phyloP scores from a whole-genome alignment of 176 grass and related monocot species.

The Chloris gayana region DNA sequence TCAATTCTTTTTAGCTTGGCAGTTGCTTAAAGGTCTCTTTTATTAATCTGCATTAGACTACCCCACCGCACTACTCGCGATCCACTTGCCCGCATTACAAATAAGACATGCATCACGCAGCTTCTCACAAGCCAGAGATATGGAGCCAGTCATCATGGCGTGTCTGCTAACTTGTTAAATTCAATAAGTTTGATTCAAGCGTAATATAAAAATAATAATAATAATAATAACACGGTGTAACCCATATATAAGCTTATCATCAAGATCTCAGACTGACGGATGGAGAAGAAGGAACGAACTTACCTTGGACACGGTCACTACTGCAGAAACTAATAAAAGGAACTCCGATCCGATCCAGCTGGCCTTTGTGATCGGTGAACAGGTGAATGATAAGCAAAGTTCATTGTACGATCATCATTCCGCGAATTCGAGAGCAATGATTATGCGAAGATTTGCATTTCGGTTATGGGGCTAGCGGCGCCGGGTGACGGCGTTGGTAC shows the following conservation, averaged over 20 bases:
- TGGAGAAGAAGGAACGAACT: neutral
- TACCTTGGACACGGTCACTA: neutral
- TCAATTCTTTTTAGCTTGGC: conserved; percentile 31
- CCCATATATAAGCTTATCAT: too few species aligned
- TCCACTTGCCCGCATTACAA: conserved; percentile 39
- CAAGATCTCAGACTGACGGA: neutral
- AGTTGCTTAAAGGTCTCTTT: conserved; percentile 48
- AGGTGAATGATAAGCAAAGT: neutral
- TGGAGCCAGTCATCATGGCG: conserved; percentile 11
- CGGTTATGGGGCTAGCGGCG: conserved; percentile 36
- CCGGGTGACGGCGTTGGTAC: conserved; percentile 47
- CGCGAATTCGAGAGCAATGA: conserved; percentile 43
- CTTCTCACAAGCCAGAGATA: neutral
- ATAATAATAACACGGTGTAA: too few species aligned
- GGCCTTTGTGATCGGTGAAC: conserved; percentile 5
- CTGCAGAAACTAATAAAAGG: neutral
- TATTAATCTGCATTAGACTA: conserved; percentile 32
- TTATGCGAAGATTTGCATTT: conserved; percentile 28
- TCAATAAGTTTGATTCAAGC: neutral
- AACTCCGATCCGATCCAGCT: too few species aligned
- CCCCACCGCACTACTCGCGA: neutral
- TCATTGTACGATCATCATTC: conserved; percentile 42
- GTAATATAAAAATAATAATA: neutral
- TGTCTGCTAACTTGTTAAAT: neutral
- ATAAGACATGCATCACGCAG: neutral